Conservation (phyloP, 2,329 filamentous ascomycete genomes). For the Pseudocercospora musae region DNA sequence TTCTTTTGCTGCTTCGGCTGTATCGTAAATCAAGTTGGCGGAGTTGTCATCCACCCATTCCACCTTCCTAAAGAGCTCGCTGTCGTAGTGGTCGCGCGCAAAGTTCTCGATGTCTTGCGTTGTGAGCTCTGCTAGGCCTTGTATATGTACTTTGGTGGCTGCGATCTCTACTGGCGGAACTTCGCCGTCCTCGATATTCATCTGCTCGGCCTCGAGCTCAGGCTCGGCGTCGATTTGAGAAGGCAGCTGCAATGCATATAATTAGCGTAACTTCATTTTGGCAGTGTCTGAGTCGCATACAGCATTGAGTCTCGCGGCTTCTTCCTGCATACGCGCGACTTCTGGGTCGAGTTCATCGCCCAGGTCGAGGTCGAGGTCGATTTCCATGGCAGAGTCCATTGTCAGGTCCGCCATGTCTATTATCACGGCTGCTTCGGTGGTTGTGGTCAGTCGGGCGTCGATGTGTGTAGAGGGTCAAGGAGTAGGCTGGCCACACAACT, state of each 20-base stretch:
- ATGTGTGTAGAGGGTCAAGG: background rate
- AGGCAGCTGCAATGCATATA: constrained; percentile 20
- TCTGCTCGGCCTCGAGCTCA: constrained; percentile 25
- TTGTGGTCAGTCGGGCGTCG: background rate
- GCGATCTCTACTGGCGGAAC: constrained; percentile 32
- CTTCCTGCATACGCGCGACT: constrained; percentile 32
- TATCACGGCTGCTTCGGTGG: background rate
- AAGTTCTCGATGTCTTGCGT: constrained; percentile 77
- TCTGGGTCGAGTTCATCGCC: constrained; percentile 35
- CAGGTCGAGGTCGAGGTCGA: constrained; percentile 34
- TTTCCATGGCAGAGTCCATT: constrained; percentile 17
- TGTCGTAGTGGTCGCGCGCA: constrained; percentile 58
- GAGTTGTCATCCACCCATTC: constrained; percentile 97
- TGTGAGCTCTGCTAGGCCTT: constrained; percentile 76
- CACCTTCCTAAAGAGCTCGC: constrained; percentile 57
- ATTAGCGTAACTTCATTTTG: constrained; percentile 13
- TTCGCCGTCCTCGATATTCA: constrained; percentile 34
- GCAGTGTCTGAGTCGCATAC: constrained; percentile 20
- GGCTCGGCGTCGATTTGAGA: constrained; percentile 14
- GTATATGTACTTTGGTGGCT: constrained; percentile 73
- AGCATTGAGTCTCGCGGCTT: constrained; percentile 29
- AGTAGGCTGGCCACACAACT: background rate
- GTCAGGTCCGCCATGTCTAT: constrained; percentile 5
- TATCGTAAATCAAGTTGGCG: constrained; percentile 77
- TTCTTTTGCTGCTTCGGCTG: constrained; percentile 50